Percentiles rank a stretch among this genome's conserved stretches.
These are phyloP conservation scores for Hortaea werneckii DNA, from an alignment of 2,329 filamentous ascomycete species.

Conservation along the genomic window DNA sequence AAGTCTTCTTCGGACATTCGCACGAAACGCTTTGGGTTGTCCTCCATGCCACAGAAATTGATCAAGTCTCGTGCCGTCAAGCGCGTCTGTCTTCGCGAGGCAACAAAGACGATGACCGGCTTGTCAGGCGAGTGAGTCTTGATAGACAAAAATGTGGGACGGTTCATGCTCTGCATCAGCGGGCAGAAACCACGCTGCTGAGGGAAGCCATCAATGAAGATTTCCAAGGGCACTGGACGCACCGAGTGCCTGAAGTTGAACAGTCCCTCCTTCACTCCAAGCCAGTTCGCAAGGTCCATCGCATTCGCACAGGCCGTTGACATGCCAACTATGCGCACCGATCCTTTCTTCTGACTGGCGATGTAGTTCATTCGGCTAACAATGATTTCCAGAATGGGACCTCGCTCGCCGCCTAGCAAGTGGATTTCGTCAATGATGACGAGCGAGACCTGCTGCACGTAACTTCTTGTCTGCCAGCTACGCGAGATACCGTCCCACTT, in stretches of 20 bases:
- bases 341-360: conserved; percentile 79
- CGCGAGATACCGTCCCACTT: conserved; percentile 99
- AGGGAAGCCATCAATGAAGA: conserved; percentile 95
- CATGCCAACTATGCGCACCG: conserved; percentile 92
- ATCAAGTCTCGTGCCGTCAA: conserved; percentile 93
- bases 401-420: conserved; percentile 87
- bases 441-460: conserved; percentile 86
- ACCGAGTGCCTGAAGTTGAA: conserved; percentile 98
- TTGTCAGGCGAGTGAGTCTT: conserved; percentile 94
- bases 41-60: conserved; percentile 96
- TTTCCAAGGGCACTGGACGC: conserved; percentile 86
- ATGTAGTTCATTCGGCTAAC: conserved; percentile 95
- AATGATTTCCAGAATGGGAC: conserved; percentile 96
- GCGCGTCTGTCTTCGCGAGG: conserved; percentile 86
- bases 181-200: conserved; percentile 93
- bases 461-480: conserved; percentile 96
- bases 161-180: conserved; percentile 98
- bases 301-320: conserved; percentile 97
- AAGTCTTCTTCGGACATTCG: conserved; percentile 92
- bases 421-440: conserved; percentile 99
- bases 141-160: conserved; percentile 90
- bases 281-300: conserved; percentile 86
- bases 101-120: conserved; percentile 96
- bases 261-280: conserved; percentile 85
- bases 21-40: conserved; percentile 87